Evolutionary conservation across 1,284 basidiomycete genomes (phyloP).

Genomic region (Xerocomus nothofagi): DNA sequence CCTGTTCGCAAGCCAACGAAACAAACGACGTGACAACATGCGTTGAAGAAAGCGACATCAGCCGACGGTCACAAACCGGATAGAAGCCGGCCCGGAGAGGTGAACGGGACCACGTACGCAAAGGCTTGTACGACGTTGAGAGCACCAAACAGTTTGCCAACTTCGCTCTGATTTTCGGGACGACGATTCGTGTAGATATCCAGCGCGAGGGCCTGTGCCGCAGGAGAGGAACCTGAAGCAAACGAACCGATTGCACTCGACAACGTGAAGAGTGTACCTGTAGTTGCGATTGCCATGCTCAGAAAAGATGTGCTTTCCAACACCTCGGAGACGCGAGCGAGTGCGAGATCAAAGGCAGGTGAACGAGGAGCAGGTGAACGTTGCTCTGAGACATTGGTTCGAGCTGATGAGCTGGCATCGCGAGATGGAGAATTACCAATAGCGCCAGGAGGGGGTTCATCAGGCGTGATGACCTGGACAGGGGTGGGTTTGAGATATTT

Average conservation of each 20-base stretch:
- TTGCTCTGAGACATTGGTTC: not conserved
- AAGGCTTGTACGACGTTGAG: constrained; percentile 68
- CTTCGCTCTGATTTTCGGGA: constrained; percentile 43
- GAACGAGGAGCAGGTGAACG: constrained; percentile 36
- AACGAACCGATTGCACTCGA: constrained; percentile 50
- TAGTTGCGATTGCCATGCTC: constrained; percentile 47
- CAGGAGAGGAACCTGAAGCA: constrained; percentile 61
- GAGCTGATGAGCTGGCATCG: constrained; percentile 11
- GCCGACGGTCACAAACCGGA: not conserved
- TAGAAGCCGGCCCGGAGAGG: not conserved
- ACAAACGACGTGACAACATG: not conserved
- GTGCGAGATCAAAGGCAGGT: constrained; percentile 56
- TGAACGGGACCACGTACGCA: constrained; percentile 43
- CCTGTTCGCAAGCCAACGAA: constrained; percentile 28
- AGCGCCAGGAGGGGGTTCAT: constrained; percentile 36
- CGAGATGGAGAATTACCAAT: constrained; percentile 5
- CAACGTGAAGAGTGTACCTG: constrained; percentile 46
- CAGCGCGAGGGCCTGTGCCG: constrained; percentile 64
- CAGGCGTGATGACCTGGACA: constrained; percentile 34
- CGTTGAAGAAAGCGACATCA: not conserved
- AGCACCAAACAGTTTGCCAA: constrained; percentile 69
- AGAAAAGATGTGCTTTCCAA: constrained; percentile 59
- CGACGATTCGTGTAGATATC: constrained; percentile 54
- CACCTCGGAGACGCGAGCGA: constrained; percentile 58
- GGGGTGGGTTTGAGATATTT: constrained; percentile 48